Evolutionary conservation across 345 rosid genomes (phyloP).

Genomic region (Firmiana major): DNA sequence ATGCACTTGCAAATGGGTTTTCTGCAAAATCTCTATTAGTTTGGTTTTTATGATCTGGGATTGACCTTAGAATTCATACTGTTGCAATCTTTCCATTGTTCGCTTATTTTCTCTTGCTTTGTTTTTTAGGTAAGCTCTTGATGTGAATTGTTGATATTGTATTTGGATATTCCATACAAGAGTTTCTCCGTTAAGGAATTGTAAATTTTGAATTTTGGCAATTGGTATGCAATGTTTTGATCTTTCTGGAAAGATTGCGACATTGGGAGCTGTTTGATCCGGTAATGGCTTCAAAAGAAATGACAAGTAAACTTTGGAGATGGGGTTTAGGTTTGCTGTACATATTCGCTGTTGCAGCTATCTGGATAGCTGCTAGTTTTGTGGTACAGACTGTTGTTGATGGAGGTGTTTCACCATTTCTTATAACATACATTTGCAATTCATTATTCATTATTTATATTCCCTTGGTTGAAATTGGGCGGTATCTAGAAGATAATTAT

Average conservation of each 20-base stretch:
- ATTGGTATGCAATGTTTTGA: not conserved
- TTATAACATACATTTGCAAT: conserved; percentile 90
- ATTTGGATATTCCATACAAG: not conserved
- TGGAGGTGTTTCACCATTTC: conserved; percentile 87
- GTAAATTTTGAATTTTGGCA: not conserved
- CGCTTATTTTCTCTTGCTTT: not conserved
- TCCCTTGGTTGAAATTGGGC: conserved; percentile 70
- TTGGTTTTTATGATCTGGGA: not conserved
- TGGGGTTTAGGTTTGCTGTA: conserved; percentile 76
- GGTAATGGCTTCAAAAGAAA: conserved; percentile 30
- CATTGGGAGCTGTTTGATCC: not conserved
- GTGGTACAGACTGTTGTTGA: conserved; percentile 92
- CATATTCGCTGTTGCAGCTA: conserved; percentile 76
- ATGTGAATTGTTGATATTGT: not conserved
- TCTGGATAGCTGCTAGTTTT: conserved; percentile 95
- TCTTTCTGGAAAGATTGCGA: conserved; percentile 3
- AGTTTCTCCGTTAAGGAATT: not conserved
- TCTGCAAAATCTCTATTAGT: not conserved
- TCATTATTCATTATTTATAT: conserved; percentile 77
- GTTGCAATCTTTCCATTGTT: not conserved
- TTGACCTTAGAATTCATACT: not conserved
- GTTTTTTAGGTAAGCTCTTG: not conserved
- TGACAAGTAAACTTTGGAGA: conserved; percentile 59
- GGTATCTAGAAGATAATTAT: conserved; percentile 63
- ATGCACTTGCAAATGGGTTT: not conserved